These are phyloP conservation scores for Hanseniaspora hatyaiensis DNA, from an alignment of 805 yeast species.

Conservation along the genomic window DNA sequence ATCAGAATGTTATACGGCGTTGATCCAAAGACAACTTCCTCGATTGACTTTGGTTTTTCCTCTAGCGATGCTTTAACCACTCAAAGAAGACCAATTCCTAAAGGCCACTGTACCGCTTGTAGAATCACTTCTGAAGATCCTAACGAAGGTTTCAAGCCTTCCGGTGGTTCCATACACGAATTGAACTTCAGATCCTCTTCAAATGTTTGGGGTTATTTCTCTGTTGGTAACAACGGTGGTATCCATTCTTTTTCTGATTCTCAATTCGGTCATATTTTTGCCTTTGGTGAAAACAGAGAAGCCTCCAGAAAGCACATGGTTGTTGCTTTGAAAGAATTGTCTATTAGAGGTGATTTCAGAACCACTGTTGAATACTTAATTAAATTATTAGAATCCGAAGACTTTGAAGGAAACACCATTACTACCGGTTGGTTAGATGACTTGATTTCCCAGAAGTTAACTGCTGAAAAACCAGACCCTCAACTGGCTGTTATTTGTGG, in stretches of 20 bases:
- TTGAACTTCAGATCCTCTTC: slow-evolving; percentile 93
- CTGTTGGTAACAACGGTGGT: slow-evolving; percentile 90
- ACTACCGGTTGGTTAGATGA: slow-evolving; percentile 99
- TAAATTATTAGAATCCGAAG: slow-evolving; percentile 90
- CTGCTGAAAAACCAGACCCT: slow-evolving; percentile 94
- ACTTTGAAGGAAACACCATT: slow-evolving; percentile 88
- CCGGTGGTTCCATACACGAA: slow-evolving; percentile 93
- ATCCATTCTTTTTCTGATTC: slow-evolving; percentile 97
- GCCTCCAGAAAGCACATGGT: slow-evolving; percentile 98
- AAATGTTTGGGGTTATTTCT: slow-evolving; percentile 99
- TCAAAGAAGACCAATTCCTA: slow-evolving; percentile 89
- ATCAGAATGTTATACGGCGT: slow-evolving; percentile 89
- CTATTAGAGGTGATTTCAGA: slow-evolving; percentile 96
- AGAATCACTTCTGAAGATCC: slow-evolving; percentile 99
- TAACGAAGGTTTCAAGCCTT: slow-evolving; percentile 97
- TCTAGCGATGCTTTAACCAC: slow-evolving; percentile 56
- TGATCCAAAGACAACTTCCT: slow-evolving; percentile 84
- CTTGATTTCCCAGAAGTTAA: slow-evolving; percentile 79
- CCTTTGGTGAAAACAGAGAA: slow-evolving; percentile 97
- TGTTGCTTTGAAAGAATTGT: slow-evolving; percentile 89
- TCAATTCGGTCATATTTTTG: slow-evolving; percentile 97
- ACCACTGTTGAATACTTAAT: slow-evolving; percentile 96
- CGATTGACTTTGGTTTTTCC: slow-evolving; percentile 80
- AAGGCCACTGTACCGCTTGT: slow-evolving; percentile 98
- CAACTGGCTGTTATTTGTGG: slow-evolving; percentile 88